These are phyloP conservation scores for Lecanosticta acicola DNA, from an alignment of 2,329 filamentous ascomycete species.

Conservation along the genomic window DNA sequence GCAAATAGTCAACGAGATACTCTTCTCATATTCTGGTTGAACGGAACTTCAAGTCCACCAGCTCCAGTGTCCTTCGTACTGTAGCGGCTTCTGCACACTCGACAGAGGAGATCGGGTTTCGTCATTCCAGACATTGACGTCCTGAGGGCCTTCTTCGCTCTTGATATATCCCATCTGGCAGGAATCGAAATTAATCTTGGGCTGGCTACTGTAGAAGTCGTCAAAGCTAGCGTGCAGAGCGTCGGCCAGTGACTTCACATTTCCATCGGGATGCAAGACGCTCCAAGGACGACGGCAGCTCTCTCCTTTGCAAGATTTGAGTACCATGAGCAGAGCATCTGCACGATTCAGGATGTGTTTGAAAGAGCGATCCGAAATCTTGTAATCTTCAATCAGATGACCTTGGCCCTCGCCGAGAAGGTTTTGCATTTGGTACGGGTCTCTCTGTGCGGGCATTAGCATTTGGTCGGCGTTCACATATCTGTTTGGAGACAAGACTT, in stretches of 20 bases:
- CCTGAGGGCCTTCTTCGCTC: conserved; percentile 49
- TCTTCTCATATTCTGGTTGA: too few relatives aligned
- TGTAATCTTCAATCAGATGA: conserved; percentile 12
- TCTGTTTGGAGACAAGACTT: background rate
- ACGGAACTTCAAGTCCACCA: conserved; percentile 19
- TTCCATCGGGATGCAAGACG: conserved; percentile 27
- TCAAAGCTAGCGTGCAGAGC: conserved; percentile 28
- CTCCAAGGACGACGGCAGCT: conserved; percentile 30
- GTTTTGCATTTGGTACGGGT: conserved; percentile 24
- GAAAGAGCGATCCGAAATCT: conserved; percentile 17
- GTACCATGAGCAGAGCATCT: conserved; percentile 31
- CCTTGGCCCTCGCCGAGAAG: conserved; percentile 12
- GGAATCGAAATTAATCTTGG: conserved; percentile 47
- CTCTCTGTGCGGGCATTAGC: conserved; percentile 10
- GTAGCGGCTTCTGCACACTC: conserved; percentile 7
- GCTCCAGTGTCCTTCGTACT: conserved; percentile 13
- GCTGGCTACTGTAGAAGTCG: conserved; percentile 29
- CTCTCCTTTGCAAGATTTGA: conserved; percentile 31
- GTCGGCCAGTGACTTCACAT: conserved; percentile 24
- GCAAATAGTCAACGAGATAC: too few relatives aligned
- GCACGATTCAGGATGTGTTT: conserved; percentile 23
- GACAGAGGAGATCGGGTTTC: background rate
- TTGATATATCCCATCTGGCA: conserved; percentile 55
- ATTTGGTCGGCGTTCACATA: too few relatives aligned
- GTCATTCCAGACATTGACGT: conserved; percentile 17